Base-by-base conservation (phyloP, 2,329 filamentous ascomycete species). In the Penicillium decumbens region DNA sequence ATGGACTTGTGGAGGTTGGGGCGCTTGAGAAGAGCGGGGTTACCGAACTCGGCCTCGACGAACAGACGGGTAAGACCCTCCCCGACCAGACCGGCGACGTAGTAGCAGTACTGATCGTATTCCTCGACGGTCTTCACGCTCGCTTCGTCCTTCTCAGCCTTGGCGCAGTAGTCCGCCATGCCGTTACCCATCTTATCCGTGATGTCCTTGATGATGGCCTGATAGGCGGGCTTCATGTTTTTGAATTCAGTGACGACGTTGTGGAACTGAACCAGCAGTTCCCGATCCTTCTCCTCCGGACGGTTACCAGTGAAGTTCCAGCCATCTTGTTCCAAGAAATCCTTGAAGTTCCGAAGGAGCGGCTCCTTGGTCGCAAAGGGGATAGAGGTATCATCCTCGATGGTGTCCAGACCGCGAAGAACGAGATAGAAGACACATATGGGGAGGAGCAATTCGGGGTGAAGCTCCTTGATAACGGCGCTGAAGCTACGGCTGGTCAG, bases 341-440 rank as follows among this genome's bases (percentile, higher is more conserved):
- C 75, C 67, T 95, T 77, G 71, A 98, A 98, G 41, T 86, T 78
- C 54, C 92, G 83, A 53, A 98, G 77, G 49, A 96, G 73, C 1
- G 90, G 89, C 65, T 95, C 87, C 75, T 98, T 98, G 65, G 80
- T 84, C 57, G 81, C 79, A 33, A 92, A 75, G 2, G 86, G 77
- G 53, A 98, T 85, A 4, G 90, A 95, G 84, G 96, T 97, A 72
- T 98, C 93, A 77, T 98, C 93, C 74, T 98, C 93, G 53, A 98
- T 88, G n/a, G 93, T 98, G 72, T 98, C 93, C 43, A 98, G 81
- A 41, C 89, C 93, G 53, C 93, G 88, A 47, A 98, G 80, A 45
- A 89, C 82, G 25, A 98, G 82, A 75, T 98, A 98, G 79, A 98
- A 98, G 8, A 97, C 77, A 48, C 85, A 84, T 40, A 97, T 80